Base-by-base conservation (phyloP, 2,329 filamentous ascomycete genomes). In the Sphaerulina vaccinii region DNA sequence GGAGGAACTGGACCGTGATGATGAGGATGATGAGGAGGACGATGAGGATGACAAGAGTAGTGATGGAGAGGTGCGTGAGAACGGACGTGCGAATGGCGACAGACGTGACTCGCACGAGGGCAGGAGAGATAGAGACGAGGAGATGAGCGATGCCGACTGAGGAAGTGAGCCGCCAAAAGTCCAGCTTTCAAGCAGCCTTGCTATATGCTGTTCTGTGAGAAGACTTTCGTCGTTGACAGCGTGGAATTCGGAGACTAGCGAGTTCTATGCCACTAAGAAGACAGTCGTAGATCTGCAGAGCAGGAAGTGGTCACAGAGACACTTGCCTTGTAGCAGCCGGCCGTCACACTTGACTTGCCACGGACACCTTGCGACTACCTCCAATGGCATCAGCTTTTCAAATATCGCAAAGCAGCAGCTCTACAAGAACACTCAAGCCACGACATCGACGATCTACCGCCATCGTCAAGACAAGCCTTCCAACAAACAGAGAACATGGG, bases 1-100 rank as follows among this genome's bases (percentile, higher is more conserved):
- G 49, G 88, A 92, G 60, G 84, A 84, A 57, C 66, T 90, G 59
- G 70, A 89, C 41, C 81, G 83, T 47, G 82, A 83, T 35, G 80
- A 80, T 2, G 79, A 81, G 0, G 62, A 61, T 7, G 16, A 8
- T 4, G 38, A 36, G 21, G 22, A 23, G 10, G 57, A 54, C 45
- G 58, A 48, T 11, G 13, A 51, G 41, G 57, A 53, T 11, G 78
- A 76, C 2, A 73, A 71, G 8, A 42, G 32, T 16, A 57, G 56
- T 36, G 56, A 59, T 7, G 63, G 59, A 9, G 64, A 64, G 35
- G 59, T 63, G 13, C 53, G 54, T 5, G 47, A 57, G 21, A 49
- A 49, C 13, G 45, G 45, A 18, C 37, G 41, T 9, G 29, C 50
- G n/a, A 61, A 62, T 56, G 60, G 59, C 1, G 43, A 63, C 36